Base-by-base conservation (phyloP, 495 filamentous ascomycete genomes). In the Tricharina praecox region DNA sequence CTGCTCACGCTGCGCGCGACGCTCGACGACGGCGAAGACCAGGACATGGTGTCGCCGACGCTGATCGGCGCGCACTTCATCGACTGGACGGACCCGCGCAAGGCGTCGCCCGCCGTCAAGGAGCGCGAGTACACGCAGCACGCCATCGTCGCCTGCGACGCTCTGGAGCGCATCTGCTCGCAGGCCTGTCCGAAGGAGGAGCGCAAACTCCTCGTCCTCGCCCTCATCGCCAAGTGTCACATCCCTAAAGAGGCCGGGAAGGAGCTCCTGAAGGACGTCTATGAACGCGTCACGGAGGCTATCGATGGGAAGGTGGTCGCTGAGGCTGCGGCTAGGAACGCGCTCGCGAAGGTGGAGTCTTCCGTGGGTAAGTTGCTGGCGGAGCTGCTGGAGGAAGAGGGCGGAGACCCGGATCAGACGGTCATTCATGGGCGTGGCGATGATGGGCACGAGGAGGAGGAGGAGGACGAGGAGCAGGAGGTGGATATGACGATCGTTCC, bases 41-140 rank as follows among this genome's bases (percentile, higher is more conserved):
- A 68, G 58, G 3, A 81, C 39, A 93, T 90, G 73, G 78, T 90
- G 1, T 72, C 78, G 21, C 72, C 90, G 53, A 67, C 65, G 7
- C 73, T 78, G 23, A 80, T 94, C 25, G 73, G 78, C 23, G 79
- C 77, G 2, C 85, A 90, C 64, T 63, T 97, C 1, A 73, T 85
- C 1, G 90, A 97, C 59, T 97, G 90, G 90, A 96, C 90, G 3
- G 90, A 97, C 63, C 84, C 87, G 46, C 71, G 92, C 16, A 81
- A 87, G 56, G 81, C 90, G 43, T 73, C 78, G 21, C 63, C 77
- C 24, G 72, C 71, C 55, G 73, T 70, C 53, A 76, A 72, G 52
- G 67, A 67, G 8, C 70, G 75, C 10, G 76, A 78, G 41, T 74
- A 73, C 2, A 75, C 81, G 47, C 71, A 80, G 26, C 82, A 90